A percentile compares a stretch with the other conserved stretches of the same genome.
Evolutionary conservation across 2,329 filamentous ascomycete genomes (phyloP).

Genomic region (Teratosphaeria epicoccoides): DNA sequence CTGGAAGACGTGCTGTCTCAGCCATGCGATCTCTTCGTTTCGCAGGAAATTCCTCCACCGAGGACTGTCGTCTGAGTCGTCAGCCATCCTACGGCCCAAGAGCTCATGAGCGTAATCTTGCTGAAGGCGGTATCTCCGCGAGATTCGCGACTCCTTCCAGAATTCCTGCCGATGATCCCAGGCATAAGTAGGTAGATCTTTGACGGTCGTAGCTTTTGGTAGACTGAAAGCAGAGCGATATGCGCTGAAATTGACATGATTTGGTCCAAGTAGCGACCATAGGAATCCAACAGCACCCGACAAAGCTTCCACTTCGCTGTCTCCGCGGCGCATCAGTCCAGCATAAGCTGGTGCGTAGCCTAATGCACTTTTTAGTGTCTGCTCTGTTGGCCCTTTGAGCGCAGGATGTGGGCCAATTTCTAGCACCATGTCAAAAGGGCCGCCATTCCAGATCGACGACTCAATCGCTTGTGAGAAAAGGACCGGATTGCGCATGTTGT

Average conservation of each 20-base stretch:
- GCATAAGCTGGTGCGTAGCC: not conserved
- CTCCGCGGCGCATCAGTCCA: not conserved
- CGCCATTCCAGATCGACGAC: not conserved
- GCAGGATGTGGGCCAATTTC: not conserved
- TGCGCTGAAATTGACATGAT: no score
- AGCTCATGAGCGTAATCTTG: not conserved
- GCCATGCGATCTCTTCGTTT: not conserved
- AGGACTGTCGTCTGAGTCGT: not conserved
- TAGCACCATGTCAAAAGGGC: not conserved
- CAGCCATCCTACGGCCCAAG: not conserved
- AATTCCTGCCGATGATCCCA: not conserved
- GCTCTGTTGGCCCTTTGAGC: not conserved
- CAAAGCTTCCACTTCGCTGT: not conserved
- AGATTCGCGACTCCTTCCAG: not conserved
- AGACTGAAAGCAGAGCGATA: no score
- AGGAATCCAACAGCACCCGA: not conserved
- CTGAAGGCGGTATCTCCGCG: not conserved
- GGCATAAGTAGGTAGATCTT: not conserved
- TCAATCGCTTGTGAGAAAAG: not conserved
- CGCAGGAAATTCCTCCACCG: not conserved
- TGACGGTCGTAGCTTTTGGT: not conserved
- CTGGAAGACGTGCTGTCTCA: not conserved
- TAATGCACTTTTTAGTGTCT: not conserved
- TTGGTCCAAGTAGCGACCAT: no score
- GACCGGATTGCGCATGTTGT: not conserved